These are phyloP conservation scores for Psidium guajava DNA, from an alignment of 345 rosid species.

Conservation along the genomic window DNA sequence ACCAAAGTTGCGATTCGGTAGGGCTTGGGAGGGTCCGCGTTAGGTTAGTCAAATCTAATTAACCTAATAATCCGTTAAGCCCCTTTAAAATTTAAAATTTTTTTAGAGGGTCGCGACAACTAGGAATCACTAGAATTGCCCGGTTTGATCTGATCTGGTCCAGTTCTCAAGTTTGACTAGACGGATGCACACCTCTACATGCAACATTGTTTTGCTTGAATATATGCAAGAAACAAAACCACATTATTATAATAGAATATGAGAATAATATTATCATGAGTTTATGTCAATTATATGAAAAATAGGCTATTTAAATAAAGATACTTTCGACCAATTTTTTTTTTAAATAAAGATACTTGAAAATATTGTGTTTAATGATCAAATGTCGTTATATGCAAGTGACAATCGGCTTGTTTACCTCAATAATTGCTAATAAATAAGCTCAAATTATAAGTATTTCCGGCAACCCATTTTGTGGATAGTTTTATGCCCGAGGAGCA, in stretches of 20 bases:
- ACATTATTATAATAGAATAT: background rate
- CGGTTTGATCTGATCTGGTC: accelerated
- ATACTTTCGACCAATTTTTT: background rate
- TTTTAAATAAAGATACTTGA: background rate
- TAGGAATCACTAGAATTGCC: accelerated
- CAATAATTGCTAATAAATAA: background rate
- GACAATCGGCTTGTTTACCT: background rate
- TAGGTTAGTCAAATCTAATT: no score
- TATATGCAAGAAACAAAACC: background rate
- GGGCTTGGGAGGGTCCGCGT: no score
- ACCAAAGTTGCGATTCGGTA: no score
- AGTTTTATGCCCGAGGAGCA: no score
- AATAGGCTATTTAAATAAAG: background rate
- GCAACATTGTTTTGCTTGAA: background rate
- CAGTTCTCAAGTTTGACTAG: background rate
- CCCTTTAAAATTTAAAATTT: no score
- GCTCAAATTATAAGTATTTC: background rate
- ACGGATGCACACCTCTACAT: background rate
- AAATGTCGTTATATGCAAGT: background rate
- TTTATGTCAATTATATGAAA: background rate
- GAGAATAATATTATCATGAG: background rate
- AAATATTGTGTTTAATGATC: background rate
- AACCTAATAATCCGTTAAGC: no score
- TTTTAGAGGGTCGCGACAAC: no score
- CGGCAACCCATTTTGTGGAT: no score